A percentile compares a stretch with the other conserved stretches of the same genome.
Conservation (phyloP, 495 filamentous ascomycete genomes). For the Penicillium egyptiacum region DNA sequence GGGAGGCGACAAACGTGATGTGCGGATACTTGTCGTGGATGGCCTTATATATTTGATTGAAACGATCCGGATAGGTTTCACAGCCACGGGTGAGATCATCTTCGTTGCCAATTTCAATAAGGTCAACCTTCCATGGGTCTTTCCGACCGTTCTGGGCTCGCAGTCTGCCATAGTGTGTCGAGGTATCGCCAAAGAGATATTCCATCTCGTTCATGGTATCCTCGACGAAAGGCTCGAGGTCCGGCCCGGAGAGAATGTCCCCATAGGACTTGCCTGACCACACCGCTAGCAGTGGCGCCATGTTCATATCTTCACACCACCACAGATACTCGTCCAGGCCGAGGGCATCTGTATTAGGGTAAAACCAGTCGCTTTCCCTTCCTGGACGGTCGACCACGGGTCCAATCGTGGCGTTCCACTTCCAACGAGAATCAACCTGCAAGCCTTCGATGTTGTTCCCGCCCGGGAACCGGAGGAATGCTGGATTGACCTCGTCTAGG, state of each 20-base stretch:
- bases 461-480: conserved; percentile 63
- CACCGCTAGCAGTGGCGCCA: conserved; percentile 57
- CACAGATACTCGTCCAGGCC: conserved; percentile 64
- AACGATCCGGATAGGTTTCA: conserved; percentile 46
- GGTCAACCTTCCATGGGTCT: conserved; percentile 48
- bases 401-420: conserved; percentile 69
- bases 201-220: conserved; percentile 66
- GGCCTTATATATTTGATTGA: conserved; percentile 44
- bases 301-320: conserved; percentile 63
- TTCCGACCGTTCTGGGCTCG: conserved; percentile 46
- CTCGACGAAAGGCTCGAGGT: conserved; percentile 44
- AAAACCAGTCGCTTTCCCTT: conserved; percentile 59
- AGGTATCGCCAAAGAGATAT: conserved; percentile 32
- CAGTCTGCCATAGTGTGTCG: conserved; percentile 40
- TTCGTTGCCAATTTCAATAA: conserved; percentile 58
- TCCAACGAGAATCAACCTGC: conserved; percentile 51
- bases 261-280: conserved; percentile 63
- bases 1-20: conserved; percentile 44
- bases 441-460: conserved; percentile 61
- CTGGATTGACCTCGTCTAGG: conserved; percentile 52
- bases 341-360: conserved; percentile 61
- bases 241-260: conserved; percentile 36
- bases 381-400: conserved; percentile 62
- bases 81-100: conserved; percentile 49
- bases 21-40: conserved; percentile 48